Conservation (phyloP, 2,329 filamentous ascomycete genomes). For the Lachnellula arida region DNA sequence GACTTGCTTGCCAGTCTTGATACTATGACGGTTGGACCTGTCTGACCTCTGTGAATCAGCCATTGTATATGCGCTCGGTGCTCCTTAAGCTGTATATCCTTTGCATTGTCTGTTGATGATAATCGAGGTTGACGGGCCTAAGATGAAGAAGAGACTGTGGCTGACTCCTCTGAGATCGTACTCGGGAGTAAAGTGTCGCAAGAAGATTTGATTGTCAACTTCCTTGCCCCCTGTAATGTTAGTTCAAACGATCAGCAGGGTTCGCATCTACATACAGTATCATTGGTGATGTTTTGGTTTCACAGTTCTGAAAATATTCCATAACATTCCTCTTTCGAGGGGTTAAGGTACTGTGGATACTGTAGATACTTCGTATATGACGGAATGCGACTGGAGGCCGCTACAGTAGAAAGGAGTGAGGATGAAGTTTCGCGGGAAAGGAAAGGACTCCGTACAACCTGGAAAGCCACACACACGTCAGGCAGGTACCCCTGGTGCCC, state of each 20-base stretch:
- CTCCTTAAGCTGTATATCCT: constrained; percentile 18
- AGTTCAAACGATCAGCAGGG: constrained; percentile 15
- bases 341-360: background rate
- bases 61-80: constrained; percentile 28
- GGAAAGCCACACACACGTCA: background rate
- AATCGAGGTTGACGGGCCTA: background rate
- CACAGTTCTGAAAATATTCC: constrained; percentile 1
- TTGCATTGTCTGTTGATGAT: constrained; percentile 25
- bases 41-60: constrained; percentile 30
- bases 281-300: constrained; percentile 3
- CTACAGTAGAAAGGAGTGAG: background rate
- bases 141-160: constrained; percentile 8
- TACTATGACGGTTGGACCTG: constrained; percentile 31
- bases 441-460: background rate
- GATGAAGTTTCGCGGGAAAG: background rate
- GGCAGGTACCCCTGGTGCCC: too few species aligned
- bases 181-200: constrained; percentile 10
- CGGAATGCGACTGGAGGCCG: background rate
- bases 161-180: constrained; percentile 5
- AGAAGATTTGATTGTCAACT: constrained; percentile 5
- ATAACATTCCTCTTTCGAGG: background rate
- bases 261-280: constrained; percentile 2
- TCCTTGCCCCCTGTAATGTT: constrained; percentile 7
- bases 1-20: constrained; percentile 40
- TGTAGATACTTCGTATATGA: background rate